phyloP scores from a whole-genome alignment of 73 alveolate genomes.

The Paramecium sonneborni region DNA sequence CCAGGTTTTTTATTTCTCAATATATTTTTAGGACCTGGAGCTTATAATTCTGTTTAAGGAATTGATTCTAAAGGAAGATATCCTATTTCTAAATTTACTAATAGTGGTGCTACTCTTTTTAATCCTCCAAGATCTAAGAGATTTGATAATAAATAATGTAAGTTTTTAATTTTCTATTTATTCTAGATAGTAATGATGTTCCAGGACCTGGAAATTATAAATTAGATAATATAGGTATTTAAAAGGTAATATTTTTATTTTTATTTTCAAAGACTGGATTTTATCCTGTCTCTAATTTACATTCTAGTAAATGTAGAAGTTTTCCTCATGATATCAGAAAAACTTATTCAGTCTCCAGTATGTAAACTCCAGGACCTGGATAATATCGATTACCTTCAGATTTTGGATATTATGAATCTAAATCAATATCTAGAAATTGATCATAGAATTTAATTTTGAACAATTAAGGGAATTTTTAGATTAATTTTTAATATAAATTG shows the following conservation, averaged over 20 bases:
- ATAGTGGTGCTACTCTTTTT: constrained; percentile 66
- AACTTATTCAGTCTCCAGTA: constrained; percentile 30
- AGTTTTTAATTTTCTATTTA: neutral
- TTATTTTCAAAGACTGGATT: constrained; percentile 8
- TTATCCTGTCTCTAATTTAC: constrained; percentile 25
- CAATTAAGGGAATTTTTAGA: neutral
- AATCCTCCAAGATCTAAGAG: constrained; percentile 71
- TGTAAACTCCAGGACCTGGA: constrained; percentile 92
- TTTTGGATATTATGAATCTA: constrained; percentile 85
- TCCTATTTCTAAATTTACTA: constrained; percentile 62
- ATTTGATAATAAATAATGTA: constrained; percentile 61
- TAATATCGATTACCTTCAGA: constrained; percentile 85
- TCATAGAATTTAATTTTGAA: neutral
- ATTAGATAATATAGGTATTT: constrained; percentile 60
- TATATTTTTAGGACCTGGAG: constrained; percentile 60
- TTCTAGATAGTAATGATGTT: constrained; percentile 25
- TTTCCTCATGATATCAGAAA: constrained; percentile 61
- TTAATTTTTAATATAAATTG: neutral
- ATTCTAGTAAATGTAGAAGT: constrained; percentile 63
- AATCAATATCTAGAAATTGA: constrained; percentile 3
- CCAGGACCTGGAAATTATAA: constrained; percentile 81
- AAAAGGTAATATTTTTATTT: neutral
- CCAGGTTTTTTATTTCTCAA: neutral
- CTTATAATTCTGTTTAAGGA: constrained; percentile 31
- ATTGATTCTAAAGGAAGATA: constrained; percentile 63